Base-by-base conservation (phyloP, 164 flowering plant genomes). In the Brasenia schreberi region DNA sequence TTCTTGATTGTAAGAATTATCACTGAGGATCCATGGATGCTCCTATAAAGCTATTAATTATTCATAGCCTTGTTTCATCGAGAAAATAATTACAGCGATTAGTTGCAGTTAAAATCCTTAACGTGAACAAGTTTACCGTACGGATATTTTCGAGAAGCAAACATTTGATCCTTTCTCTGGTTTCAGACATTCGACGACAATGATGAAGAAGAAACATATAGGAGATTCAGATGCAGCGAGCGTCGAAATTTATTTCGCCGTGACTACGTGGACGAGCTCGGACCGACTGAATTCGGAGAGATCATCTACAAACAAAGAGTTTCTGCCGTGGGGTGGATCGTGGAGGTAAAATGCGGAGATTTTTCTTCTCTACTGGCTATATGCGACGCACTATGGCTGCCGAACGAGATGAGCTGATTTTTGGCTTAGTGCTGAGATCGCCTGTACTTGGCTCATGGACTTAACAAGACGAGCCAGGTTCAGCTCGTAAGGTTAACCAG, bases 311-410 rank as follows among this genome's bases (percentile, higher is more conserved):
- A 83, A 69, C 90, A 87, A 75, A 84, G 99, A 52, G 67, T 77
- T 5, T 60, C 67, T 49, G 87, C 89, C 85, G 86, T 88, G 53
- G 84, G 84, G 66, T 89, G 99, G 99, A 94, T 94, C 33, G 70
- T 87, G 45, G 83, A 87, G 90, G 97, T 91, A 5, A 77, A 70
- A 59, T 43, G 53, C 52, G 39, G 59, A 53, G 19, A 7, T 18
- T 58, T 61, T 42, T 59, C 43, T 42, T 10, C 19, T 64, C 16
- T 33, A 6, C 18, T 23, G 2, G 27, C 27, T 23, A 23, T 23
- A 23, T 23, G 27, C 27, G 27, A 23, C 27, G 27, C 27, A 23
- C 27, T 23, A 23, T 23, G 27, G 27, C 27, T 23, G 27, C 27
- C 27, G 7, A 23, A 14, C 49, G 56, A 7, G 9, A 14, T 7